Base-by-base conservation (phyloP, 148 eudicot genomes). In the Rhododendron vialii region DNA sequence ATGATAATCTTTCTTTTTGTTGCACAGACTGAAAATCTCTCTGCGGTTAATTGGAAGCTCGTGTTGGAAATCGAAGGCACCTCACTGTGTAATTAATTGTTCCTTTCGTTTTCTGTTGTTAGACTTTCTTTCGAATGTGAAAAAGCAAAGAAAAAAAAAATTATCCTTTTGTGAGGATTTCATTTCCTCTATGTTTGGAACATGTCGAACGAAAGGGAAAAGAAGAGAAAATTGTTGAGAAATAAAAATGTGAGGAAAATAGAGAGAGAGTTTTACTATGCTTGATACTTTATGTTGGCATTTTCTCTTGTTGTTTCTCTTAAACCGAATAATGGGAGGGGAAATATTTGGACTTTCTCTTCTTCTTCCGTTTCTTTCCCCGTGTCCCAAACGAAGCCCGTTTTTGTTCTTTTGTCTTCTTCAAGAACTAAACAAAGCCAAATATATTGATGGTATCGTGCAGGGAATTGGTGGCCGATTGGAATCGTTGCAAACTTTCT, bases 381-480 rank as follows among this genome's bases (percentile, higher is more conserved):
- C n/a, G 26, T 20, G 20, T 59, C 1, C 65, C n/a, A 59, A 22
- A 59, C n/a, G 1, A 22, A 20, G n/a, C n/a, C 65, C 22, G 13
- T 41, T 59, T 80, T 35, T 30, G 76, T 51, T 80, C 43, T 59
- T 57, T 38, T 4, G 12, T 22, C 15, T 82, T 41, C 41, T 59
- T 7, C 51, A 24, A 24, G 24, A 24, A 22, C 41, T 26, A 61
- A 81, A 20, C 47, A 35, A 55, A 30, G 7, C 75, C 84, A 43
- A n/a, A 74, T 53, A 1, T 3, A 24, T 38, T 7, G 10, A 22
- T 51, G 67, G 74, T 82, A 2, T 55, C 6, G 50, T 86, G 84
- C 86, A 93, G 95, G 93, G 86, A 77, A 80, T 88, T 81, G 84
- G 85, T 75, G 48, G 79, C 43, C 65, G 67, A 48, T 73, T 80